Evolutionary conservation across 371 early-diverging fungal species (phyloP), one percentile per base, ranked within the genome.

Genomic region (Mortierella sp.): DNA sequence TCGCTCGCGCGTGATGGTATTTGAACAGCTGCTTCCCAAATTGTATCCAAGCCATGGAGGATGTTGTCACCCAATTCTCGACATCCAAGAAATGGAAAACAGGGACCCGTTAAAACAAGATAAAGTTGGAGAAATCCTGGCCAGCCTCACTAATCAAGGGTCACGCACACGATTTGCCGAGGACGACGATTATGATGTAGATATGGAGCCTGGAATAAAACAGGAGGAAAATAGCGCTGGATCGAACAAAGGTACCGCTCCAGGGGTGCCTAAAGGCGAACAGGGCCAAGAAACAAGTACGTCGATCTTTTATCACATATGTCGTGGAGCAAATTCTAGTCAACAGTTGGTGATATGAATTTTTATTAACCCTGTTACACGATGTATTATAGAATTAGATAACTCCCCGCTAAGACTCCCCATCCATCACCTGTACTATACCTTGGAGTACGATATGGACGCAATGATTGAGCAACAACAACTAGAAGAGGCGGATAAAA

Each of bases 371-470:
- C 22, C 19, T 52, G 19, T 47, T 47, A 21, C 22, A 2, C n/a
- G 19, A 8, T 22, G 8, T 22, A 16, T 52, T n/a, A 52, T 41
- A 69, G 60, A 58, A 53, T 45, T 28, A 40, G 63, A 64, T 13
- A 53, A 32, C 3, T 45, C 52, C 41, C 61, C 78, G 32, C 40
- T 77, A 59, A 66, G 63, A 19, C 75, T 88, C n/a, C 92, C 93
- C 16, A 73, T 93, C 4, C 88, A 87, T 73, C 92, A 91, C 62
- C 83, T 94, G 47, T 96, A 91, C 76, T 93, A 93, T 72, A 93
- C 94, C 6, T 82, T 96, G 40, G 97, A 97, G 71, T 86, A 91
- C 69, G 94, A 96, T 79, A 85, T 85, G 52, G 89, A 90, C 47
- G 91, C 88, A 1, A 90, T 92, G 86, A 86, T 87, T 32, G 95